These are phyloP conservation scores for Zygnema circumcarinatum DNA, from an alignment of 139 green algal species.

Conservation along the genomic window DNA sequence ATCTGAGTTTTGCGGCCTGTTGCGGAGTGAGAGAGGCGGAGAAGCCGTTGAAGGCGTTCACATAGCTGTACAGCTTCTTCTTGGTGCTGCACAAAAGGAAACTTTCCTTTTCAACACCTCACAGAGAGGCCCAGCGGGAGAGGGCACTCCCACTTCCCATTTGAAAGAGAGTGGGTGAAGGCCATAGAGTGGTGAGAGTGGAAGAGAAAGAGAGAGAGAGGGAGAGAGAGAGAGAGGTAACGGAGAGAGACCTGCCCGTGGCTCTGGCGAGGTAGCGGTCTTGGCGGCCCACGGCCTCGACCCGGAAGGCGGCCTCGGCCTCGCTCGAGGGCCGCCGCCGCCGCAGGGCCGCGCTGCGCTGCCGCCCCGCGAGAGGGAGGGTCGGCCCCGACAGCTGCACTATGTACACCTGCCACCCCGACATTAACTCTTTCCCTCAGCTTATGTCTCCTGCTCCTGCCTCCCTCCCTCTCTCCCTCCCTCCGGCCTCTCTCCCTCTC, in stretches of 20 bases:
- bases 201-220: background rate
- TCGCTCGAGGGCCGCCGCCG: too few relatives aligned
- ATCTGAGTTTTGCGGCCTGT: conserved; percentile 6
- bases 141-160: too few relatives aligned
- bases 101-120: too few relatives aligned
- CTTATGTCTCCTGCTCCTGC: background rate
- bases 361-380: background rate
- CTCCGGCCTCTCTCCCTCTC: too few relatives aligned
- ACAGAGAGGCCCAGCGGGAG: too few relatives aligned
- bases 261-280: background rate
- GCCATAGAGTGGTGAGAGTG: background rate
- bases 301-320: background rate
- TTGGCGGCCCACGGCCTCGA: background rate
- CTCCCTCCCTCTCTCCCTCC: background rate
- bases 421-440: background rate
- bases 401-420: background rate
- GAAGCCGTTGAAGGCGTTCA: conserved; percentile 31
- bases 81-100: background rate
- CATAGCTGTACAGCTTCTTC: conserved; percentile 30
- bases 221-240: background rate
- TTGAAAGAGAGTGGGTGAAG: too few relatives aligned
- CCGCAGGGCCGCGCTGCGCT: background rate
- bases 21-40: conserved; percentile 9
- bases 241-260: background rate
- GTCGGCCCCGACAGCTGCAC: background rate